Base-by-base conservation (phyloP, 768 basidiomycete species). In the Hypholoma sublateritium region DNA sequence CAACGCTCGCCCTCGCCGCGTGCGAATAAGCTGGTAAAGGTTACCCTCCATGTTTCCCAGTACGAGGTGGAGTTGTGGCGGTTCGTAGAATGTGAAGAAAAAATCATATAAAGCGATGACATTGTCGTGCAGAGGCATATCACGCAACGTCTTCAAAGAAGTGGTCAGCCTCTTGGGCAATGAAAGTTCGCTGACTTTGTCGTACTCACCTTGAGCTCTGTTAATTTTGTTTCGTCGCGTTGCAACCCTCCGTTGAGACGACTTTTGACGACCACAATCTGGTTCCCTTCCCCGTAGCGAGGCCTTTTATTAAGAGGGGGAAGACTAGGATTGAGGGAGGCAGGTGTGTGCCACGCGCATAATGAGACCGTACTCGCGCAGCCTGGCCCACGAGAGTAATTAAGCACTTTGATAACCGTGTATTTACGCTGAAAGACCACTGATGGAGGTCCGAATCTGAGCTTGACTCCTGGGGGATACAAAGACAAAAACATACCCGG, bases 21-120 rank as follows among this genome's bases (percentile, higher is more conserved):
- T 83, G 74, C 93, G 95, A 70, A 95, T 93, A 73, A 98, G 88
- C 67, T 98, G 95, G 74, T 95, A 96, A 44, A 98, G 83, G 72
- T 97, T 97, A 63, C 95, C 95, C 73, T 98, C 95, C 95, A 97
- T 96, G 66, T 93, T 92, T 72, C 95, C 95, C 70, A 97, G 93
- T 43, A 96, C 94, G 65, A 97, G 94, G 72, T 97, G 93, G 61
- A 97, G 70, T 95, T 55, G 34, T 42, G 54, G 25, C 39, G 47
- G 89, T 71, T 88, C 88, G 59, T 34, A 44, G 42, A 53, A 88
- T 80, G 63, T 85, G 82, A 63, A 95, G 87, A 78, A 97, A 93
- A 65, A 91, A 91, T 98, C 95, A 77, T 96, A 96, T 62, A 97
- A 82, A 57, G 93, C 90, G 66, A 98, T 93, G 72, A 97, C 90